Evolutionary conservation across 2,329 filamentous ascomycete species (phyloP).

Genomic region (Trichoderma polysporum): DNA sequence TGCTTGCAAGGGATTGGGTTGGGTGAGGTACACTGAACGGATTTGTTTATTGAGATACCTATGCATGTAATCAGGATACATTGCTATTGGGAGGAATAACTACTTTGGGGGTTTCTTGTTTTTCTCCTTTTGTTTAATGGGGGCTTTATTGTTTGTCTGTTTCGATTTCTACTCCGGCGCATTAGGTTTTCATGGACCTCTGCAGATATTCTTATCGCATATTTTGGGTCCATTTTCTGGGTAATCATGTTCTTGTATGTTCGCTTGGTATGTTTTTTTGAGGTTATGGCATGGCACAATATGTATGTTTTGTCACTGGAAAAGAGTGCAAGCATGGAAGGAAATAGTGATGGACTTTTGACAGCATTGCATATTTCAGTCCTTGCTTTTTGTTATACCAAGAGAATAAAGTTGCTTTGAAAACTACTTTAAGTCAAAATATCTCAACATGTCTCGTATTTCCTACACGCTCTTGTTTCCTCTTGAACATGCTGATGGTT

Average conservation of each 20-base stretch:
- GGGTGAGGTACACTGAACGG: neutral
- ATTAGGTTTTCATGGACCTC: neutral
- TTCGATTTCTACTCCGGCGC: neutral
- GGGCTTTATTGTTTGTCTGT: neutral
- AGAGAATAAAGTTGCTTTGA: no score
- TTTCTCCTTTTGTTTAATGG: neutral
- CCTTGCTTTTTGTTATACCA: neutral
- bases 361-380: neutral
- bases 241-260: no score
- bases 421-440: neutral
- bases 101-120: neutral
- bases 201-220: neutral
- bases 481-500: neutral
- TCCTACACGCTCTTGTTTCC: neutral
- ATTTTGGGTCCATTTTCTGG: neutral
- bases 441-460: neutral
- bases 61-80: neutral
- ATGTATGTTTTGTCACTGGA: neutral
- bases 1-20: neutral
- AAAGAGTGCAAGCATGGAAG: neutral
- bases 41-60: neutral
- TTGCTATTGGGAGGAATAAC: neutral
- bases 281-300: neutral
- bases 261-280: neutral
- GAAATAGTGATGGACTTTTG: neutral